A percentile compares a stretch with the other conserved stretches of the same genome.
These are phyloP conservation scores for Claviceps sp. DNA, from an alignment of 2,329 filamentous ascomycete species.

Conservation along the genomic window DNA sequence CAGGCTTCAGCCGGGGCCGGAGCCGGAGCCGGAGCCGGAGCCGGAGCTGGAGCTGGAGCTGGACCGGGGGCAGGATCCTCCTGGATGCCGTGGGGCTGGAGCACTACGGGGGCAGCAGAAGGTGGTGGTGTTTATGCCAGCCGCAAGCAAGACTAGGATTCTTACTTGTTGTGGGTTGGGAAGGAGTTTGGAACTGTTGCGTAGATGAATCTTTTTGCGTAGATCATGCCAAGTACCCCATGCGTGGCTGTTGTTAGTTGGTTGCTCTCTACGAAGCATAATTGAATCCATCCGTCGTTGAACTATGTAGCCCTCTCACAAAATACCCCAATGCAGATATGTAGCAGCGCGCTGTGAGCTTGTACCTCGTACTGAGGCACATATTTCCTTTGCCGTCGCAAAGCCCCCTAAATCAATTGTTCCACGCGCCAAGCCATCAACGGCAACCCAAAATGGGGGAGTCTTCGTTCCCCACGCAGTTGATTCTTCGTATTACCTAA, in stretches of 20 bases:
- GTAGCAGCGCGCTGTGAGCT: too few relatives aligned
- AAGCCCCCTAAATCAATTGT: neutral
- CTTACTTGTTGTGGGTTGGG: constrained; percentile 10
- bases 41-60: neutral
- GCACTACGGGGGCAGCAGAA: constrained; percentile 10
- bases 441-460: neutral
- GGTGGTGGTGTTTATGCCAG: constrained; percentile 18
- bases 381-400: neutral
- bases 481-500: too few relatives aligned
- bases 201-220: neutral
- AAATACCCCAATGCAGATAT: too few relatives aligned
- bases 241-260: too few relatives aligned
- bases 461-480: too few relatives aligned
- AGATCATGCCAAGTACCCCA: too few relatives aligned
- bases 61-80: constrained; percentile 19
- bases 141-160: constrained; percentile 24
- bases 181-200: constrained; percentile 17
- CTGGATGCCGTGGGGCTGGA: constrained; percentile 39
- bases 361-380: too few relatives aligned
- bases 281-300: too few relatives aligned
- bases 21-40: neutral
- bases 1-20: constrained; percentile 9
- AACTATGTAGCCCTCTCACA: too few relatives aligned
- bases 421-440: too few relatives aligned
- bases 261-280: too few relatives aligned